Conservation (phyloP, 768 basidiomycete species). For the Russula brevipes region DNA sequence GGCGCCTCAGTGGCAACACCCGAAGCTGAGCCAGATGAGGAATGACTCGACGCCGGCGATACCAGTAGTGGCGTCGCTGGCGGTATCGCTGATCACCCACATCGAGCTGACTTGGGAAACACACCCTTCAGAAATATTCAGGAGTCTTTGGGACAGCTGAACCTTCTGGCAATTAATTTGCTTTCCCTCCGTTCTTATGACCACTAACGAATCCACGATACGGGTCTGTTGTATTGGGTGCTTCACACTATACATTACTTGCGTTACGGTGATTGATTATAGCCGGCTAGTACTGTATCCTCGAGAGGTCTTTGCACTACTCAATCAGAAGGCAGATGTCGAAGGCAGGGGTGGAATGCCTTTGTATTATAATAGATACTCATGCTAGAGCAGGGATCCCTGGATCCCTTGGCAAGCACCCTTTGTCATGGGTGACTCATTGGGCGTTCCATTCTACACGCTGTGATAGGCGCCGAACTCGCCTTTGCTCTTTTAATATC, state of each 20-base stretch:
- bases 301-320: no score
- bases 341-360: no score
- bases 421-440: no score
- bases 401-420: no score
- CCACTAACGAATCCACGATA: background rate
- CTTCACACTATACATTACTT: background rate
- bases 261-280: no score
- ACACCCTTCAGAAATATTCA: conserved; percentile 11
- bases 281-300: no score
- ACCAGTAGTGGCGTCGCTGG: background rate
- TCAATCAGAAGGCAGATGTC: no score
- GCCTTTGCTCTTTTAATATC: no score
- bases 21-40: conserved; percentile 2
- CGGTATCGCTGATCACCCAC: background rate
- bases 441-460: no score
- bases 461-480: no score
- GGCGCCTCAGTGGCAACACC: background rate
- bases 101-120: conserved; percentile 13
- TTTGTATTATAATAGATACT: no score
- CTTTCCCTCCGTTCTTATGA: conserved; percentile 7
- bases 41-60: conserved; percentile 5
- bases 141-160: background rate
- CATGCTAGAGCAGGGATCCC: no score
- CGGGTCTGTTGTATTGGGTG: background rate
- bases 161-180: background rate